Evolutionary conservation across 176 grass and related monocot genomes (phyloP), one percentile per base, ranked within the genome.

Genomic region (Carex parvula): DNA sequence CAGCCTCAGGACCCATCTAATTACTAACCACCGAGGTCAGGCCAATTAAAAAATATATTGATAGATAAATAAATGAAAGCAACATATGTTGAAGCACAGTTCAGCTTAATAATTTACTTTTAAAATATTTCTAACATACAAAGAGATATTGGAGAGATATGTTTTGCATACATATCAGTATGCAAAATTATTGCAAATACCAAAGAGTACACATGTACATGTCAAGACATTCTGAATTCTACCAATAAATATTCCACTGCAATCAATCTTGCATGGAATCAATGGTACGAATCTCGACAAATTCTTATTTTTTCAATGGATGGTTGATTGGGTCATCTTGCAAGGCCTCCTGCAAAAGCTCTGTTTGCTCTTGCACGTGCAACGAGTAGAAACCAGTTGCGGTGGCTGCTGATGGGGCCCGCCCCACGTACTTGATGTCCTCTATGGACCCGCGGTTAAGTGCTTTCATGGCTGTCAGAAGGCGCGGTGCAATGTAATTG

Each of bases 401-500:
- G 15, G 92, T 97, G 42, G 94, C 94, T 42, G 94, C 94, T 13
- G 94, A 97, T 30, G 94, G 94, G 13, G 90, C 92, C 84, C 94
- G 90, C 21, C 92, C 94, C 5, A 83, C 85, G 20, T 94, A 97
- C 78, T 97, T 97, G 85, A 97, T 92, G 79, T 97, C 91, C 20
- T 97, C 94, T 15, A 91, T 81, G 2, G 79, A 81, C n/a, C 94
- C 94, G 4, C 92, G 82, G 11, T 88, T 87, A 16, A 97, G 85
- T 22, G 52, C 83, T 87, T 77, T 94, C 90, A 94, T 97, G 60
- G 94, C 89, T 2, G 90, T 92, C 18, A 81, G 87, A 9, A 97
- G 79, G 21, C 92, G 88, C 44, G 90, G 94, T 32, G 26, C 42
- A 63, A 97, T 94, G 62, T 97, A 97, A 80, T 46, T 94, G 85